Base-by-base conservation (phyloP, 1,284 basidiomycete species). In the Fomitopsis schrenkii region DNA sequence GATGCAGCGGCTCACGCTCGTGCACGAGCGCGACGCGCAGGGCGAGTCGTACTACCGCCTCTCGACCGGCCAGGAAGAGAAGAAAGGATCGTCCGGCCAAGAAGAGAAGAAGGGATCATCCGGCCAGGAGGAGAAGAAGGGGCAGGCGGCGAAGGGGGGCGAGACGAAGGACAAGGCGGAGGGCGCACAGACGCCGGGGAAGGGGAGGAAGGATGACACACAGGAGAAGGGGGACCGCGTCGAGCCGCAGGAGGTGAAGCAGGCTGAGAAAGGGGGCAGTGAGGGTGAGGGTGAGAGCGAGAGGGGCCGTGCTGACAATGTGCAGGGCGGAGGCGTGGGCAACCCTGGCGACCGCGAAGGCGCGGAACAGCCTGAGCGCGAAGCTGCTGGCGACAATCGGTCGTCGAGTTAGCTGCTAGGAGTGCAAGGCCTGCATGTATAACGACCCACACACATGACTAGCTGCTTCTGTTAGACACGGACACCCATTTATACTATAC, bases 1-100 rank as follows among this genome's bases (percentile, higher is more conserved):
- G 48, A 59, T 59, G 57, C 57, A 59, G 57, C 57, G 57, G 26
- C 36, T 59, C 36, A 59, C 57, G 28, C 45, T 59, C 26, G 57
- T 59, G 36, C 57, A 59, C 48, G 57, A 59, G 57, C 46, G 45
- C 38, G 57, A 59, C 48, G 46, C 57, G 36, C 33, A 53, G 19
- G 57, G 57, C 45, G 57, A 59, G 48, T 50, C 45, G 36, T 38
- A 50, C 48, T 59, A 59, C 57, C 33, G 57, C 45, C 45, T 59
- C 10, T 26, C 57, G 38, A 10, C 46, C 2, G 19, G 36, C 40
- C 55, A 22, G 17, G 55, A 56, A 8, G 41, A 56, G 38, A 56
- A 41, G 42, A 56, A 56, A 12, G 48, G 57, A 19, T 9, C 46
- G 17, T 56, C 55, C 10, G 19, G 36, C 40, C 55, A 22, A 6